phyloP scores from a whole-genome alignment of 306 rosid species.

The Pueraria montana region DNA sequence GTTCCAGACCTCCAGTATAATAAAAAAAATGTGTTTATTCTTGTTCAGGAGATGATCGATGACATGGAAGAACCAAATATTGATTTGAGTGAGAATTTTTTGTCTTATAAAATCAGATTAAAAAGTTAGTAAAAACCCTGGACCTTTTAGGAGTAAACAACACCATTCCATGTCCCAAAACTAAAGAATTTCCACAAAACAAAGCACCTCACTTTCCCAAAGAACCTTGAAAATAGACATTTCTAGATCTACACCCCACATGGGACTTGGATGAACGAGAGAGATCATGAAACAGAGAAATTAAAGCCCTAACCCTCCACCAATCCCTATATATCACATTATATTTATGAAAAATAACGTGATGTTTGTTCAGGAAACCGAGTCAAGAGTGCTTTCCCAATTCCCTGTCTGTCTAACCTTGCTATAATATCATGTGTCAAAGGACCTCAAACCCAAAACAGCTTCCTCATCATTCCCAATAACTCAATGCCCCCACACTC shows the following conservation, averaged over 20 bases:
- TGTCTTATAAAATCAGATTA: not conserved
- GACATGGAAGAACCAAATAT: not conserved
- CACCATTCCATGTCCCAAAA: constrained; percentile 52
- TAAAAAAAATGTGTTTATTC: no score
- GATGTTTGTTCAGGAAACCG: constrained; percentile 45
- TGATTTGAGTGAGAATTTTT: not conserved
- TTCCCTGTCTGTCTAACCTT: constrained; percentile 40
- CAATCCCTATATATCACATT: constrained; percentile 47
- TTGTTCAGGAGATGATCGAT: no score
- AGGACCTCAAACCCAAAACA: constrained; percentile 49
- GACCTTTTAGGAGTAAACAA: constrained; percentile 46
- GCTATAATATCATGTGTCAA: constrained; percentile 45
- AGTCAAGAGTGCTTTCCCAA: constrained; percentile 36
- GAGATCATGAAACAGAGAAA: not conserved
- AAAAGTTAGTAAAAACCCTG: not conserved
- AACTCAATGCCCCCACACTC: constrained; percentile 56
- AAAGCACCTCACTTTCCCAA: constrained; percentile 54
- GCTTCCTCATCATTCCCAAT: constrained; percentile 56
- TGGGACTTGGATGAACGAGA: constrained; percentile 45
- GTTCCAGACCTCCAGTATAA: no score
- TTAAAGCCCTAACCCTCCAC: constrained; percentile 34
- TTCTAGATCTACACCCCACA: constrained; percentile 57
- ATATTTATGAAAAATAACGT: not conserved
- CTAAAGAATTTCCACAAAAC: constrained; percentile 53
- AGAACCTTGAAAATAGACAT: constrained; percentile 52